Evolutionary conservation across 495 filamentous ascomycete species (phyloP), one percentile per base, ranked within the genome.

Genomic region (Hyaloscypha variabilis): DNA sequence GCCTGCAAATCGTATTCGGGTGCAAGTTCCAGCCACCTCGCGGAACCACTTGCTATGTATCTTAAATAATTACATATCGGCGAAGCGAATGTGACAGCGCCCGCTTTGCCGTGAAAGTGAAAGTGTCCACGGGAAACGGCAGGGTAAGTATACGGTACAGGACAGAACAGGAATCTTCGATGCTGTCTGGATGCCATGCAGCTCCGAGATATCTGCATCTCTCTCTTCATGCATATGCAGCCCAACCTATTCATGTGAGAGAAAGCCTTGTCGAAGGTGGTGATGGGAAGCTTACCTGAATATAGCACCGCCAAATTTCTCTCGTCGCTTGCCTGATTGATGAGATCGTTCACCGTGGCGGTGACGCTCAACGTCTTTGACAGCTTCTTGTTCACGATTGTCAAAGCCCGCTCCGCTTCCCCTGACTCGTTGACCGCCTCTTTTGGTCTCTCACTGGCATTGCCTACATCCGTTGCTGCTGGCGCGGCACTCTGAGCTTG

Each of bases 301-400:
- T 92, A 99, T 66, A 99, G 80, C 54, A 97, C 86, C 4, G 96
- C 96, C 71, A 99, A 75, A 75, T 99, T 97, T 72, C 85, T 83
- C 80, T 95, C 94, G 78, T 98, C 96, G 13, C 88, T 92, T 25
- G 96, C 94, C 77, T 94, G 90, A 74, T 97, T 95, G 66, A 98
- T 98, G 62, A 99, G 77, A 74, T 98, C 95, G 71, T 97, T 98
- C 29, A 99, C 95, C 49, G 93, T 97, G 19, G 95, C 95, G 60
- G 87, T 88, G 23, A 97, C 95, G 75, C 95, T 98, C 71, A 99
- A 76, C 50, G 90, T 94, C 80, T 96, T 96, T 69, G 87, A 88
- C 71, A 99, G 77, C 79, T 99, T 99, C 83, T 96, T 97, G 65
- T 89, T 86, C 25, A 99, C 96, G 21, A 98, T 92, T 42, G 90